Base-by-base conservation (phyloP, 2,329 filamentous ascomycete species). In the Aspergillus hortae region DNA sequence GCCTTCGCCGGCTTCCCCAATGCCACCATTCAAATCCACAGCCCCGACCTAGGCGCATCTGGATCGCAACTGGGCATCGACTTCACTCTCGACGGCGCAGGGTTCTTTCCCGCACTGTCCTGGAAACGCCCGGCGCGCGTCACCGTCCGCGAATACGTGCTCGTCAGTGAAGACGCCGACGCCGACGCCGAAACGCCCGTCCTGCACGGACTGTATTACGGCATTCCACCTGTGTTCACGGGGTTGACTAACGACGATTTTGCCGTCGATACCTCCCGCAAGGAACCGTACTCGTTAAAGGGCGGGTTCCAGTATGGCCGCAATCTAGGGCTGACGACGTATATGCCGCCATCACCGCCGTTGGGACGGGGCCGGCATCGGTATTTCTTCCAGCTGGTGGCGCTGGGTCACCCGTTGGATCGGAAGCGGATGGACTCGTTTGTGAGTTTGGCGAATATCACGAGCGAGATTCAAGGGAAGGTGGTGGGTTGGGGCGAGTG, bases 381-480 rank as follows among this genome's bases (percentile, higher is more conserved):
- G 51, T 83, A 81, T 49, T 78, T 80, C 62, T 82, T 72, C 52
- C 68, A 78, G 55, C 61, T 82, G 14, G 61, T 82, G 46, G 78
- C 76, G 3, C 61, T 82, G 47, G 76, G 66, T 7, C 69, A 76
- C 49, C 65, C 70, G 6, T 58, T 82, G 25, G 70, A 77, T 49
- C 57, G 63, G 15, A 61, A 55, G 2, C 60, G 72, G 32, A 56
- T 79, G 38, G 70, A 66, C 17, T 59, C 66, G 1, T 63, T 68
- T 52, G 71, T 74, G 9, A 76, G 70, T 1, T 72, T 69, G 44
- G 72, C 76, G 35, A 74, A 78, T 49, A 61, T 82, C 15, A 66
- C 63, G 4, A 62, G 68, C 12, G 72, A 68, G 30, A 74, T 81
- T 35, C 56, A 73, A 6, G 77, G 74, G 1, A 80, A 78, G 58